Conservation (phyloP, 108 stramenopile species). For the Aurantiochytrium sp. region DNA sequence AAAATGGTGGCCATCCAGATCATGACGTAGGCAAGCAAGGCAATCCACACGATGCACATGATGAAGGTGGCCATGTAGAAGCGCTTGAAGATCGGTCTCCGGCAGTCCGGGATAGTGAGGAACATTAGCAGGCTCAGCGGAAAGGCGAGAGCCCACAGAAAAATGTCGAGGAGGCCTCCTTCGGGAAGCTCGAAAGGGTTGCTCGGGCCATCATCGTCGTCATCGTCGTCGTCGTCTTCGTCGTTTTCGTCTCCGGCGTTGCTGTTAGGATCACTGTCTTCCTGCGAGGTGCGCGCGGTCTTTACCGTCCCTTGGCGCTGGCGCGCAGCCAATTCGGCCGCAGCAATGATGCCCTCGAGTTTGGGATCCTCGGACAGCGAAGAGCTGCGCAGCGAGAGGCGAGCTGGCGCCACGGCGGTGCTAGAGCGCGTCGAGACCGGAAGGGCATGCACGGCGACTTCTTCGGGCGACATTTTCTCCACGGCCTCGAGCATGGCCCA, state of each 20-base stretch:
- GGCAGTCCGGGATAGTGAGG: conserved; percentile 46
- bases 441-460: neutral
- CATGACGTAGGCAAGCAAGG: conserved; percentile 48
- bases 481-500: neutral
- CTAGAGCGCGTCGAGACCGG: neutral
- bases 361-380: neutral
- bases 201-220: conserved; percentile 30
- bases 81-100: conserved; percentile 31
- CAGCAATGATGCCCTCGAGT: neutral
- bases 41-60: conserved; percentile 53
- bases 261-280: no score
- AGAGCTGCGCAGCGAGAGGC: neutral
- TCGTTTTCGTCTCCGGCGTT: neutral
- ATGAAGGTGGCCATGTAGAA: conserved; percentile 48
- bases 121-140: conserved; percentile 33
- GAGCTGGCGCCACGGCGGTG: neutral
- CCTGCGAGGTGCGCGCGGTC: neutral
- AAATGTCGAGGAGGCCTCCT: neutral
- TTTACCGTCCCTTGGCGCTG: neutral
- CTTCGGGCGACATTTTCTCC: neutral
- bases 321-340: neutral
- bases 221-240: conserved; percentile 30
- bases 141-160: neutral
- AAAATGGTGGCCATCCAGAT: conserved; percentile 43
- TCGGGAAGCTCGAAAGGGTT: conserved; percentile 35